These are phyloP conservation scores for Castanea mollissima DNA, from an alignment of 306 rosid species.

Conservation along the genomic window DNA sequence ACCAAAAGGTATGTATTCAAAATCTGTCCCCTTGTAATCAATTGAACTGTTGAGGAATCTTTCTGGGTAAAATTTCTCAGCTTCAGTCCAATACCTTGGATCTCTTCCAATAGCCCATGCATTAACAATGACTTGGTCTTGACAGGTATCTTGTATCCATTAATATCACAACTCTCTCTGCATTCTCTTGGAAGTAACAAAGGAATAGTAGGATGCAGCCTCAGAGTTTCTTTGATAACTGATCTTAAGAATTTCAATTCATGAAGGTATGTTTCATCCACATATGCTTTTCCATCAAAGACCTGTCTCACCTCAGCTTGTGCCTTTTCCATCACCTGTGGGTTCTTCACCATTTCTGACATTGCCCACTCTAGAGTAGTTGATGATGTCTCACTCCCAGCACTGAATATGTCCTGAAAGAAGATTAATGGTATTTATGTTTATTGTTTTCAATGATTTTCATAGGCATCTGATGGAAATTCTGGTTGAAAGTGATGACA, in stretches of 20 bases:
- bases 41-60: slow-evolving; percentile 21
- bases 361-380: slow-evolving; percentile 39
- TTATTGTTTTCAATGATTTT: background rate
- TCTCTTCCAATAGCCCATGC: slow-evolving; percentile 40
- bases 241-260: slow-evolving; percentile 21
- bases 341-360: slow-evolving; percentile 41
- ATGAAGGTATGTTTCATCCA: slow-evolving; percentile 18
- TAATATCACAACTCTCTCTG: slow-evolving; percentile 25
- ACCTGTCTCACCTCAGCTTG: slow-evolving; percentile 39
- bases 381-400: slow-evolving; percentile 38
- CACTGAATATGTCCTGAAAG: slow-evolving; percentile 41
- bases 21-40: slow-evolving; percentile 24
- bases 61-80: slow-evolving; percentile 29
- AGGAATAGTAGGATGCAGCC: slow-evolving; percentile 31
- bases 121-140: slow-evolving; percentile 30
- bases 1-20: slow-evolving; percentile 29
- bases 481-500: no score
- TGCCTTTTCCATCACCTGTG: slow-evolving; percentile 33
- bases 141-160: slow-evolving; percentile 25
- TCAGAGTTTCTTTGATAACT: slow-evolving; percentile 33
- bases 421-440: background rate
- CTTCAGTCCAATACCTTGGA: slow-evolving; percentile 23
- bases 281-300: slow-evolving; percentile 15
- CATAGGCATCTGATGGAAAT: background rate
- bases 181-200: slow-evolving; percentile 41